Evolutionary conservation across 768 basidiomycete genomes (phyloP), one percentile per base, ranked within the genome.

Genomic region (Cystobasidium onofrii): DNA sequence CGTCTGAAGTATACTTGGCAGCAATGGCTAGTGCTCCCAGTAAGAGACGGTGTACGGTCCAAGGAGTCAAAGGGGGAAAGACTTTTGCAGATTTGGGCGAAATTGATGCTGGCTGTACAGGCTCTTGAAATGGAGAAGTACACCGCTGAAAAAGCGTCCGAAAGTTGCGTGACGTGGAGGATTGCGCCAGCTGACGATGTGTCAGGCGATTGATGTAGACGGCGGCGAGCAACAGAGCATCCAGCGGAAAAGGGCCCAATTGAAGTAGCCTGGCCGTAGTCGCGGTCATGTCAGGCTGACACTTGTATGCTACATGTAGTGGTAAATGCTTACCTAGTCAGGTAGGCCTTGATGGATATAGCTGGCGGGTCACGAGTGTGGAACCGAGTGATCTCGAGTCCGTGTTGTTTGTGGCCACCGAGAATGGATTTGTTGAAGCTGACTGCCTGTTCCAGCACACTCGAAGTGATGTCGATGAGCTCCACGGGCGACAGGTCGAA

Each of bases 191-290:
- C 57, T 60, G 57, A 12, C 57, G 67, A n/a, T 76, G 78, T 18
- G 76, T 72, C 44, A 78, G 73, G 23, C 76, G 72, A 67, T 78
- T 75, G 54, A 78, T 63, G 73, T 77, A 78, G 50, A 77, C 69
- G 25, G 74, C 46, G 29, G 73, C 74, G 25, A 78, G 67, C 13
- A 78, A 29, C n/a, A 78, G 1, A 46, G 76, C 75, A 57, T 78
- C 78, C 1, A 75, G 66, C 15, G 76, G 75, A 64, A 72, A 75
- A 18, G 78, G 78, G 4, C 76, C 76, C 63, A 67, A 74, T n/a
- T 73, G 50, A 0, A 62, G 62, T 29, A 78, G 50, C 13, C 77
- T n/a, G n/a, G n/a, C n/a, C n/a, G n/a, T n/a, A n/a, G n/a, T n/a
- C n/a, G n/a, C n/a, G n/a, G n/a, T n/a, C n/a, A n/a, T n/a, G n/a